Percentiles rank a stretch among this genome's conserved stretches.
Conservation (phyloP, 768 basidiomycete genomes). For the Piloderma croceum region DNA sequence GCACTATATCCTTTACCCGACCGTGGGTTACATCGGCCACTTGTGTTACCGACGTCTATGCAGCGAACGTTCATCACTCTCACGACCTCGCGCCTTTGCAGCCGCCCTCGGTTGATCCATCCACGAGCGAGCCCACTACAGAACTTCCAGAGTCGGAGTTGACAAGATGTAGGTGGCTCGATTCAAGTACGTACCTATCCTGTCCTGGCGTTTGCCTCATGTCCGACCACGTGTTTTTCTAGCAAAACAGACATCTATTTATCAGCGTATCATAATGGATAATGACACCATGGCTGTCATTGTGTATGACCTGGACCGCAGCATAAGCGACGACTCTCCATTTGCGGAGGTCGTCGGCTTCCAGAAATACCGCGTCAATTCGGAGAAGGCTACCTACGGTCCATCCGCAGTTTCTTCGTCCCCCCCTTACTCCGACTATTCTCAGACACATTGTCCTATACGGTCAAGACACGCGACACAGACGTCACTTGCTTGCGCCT, state of each 20-base stretch:
- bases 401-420: conserved; percentile 23
- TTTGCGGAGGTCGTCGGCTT: conserved; percentile 56
- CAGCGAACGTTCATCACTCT: conserved; percentile 43
- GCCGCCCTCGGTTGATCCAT: conserved; percentile 43
- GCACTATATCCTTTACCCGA: conserved; percentile 46
- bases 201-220: conserved; percentile 16
- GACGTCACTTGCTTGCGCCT: conserved; percentile 38
- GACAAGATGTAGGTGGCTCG: conserved; percentile 65
- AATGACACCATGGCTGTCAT: conserved; percentile 56
- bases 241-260: conserved; percentile 53
- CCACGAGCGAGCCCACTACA: conserved; percentile 42
- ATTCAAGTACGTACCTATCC: conserved; percentile 45
- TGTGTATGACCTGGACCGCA: conserved; percentile 65
- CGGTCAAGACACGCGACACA: conserved; percentile 25
- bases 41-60: conserved; percentile 58
- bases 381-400: conserved; percentile 25
- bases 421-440: conserved; percentile 17
- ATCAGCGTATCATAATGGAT: conserved; percentile 68
- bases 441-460: conserved; percentile 13
- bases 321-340: conserved; percentile 43
- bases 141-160: conserved; percentile 65
- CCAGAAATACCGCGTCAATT: conserved; percentile 35
- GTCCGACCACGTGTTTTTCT: conserved; percentile 26
- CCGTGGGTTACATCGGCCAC: conserved; percentile 52
- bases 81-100: conserved; percentile 55